Conservation (phyloP, 306 rosid genomes). For the Notholithocarpus densiflorus region DNA sequence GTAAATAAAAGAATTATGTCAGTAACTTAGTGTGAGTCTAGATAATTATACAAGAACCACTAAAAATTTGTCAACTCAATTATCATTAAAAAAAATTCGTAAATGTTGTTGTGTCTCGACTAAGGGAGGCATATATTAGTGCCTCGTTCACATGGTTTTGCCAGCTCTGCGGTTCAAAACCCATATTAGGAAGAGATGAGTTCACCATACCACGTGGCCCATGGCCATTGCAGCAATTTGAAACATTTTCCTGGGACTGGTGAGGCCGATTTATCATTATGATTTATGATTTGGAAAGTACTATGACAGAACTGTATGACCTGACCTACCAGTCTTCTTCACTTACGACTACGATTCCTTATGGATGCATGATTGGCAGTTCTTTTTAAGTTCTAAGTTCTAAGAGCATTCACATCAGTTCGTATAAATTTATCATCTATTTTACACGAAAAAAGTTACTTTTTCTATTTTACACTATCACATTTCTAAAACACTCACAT, state of each 20-base stretch:
- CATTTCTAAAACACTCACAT: no score
- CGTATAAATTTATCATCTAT: no score
- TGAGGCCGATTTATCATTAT: background rate
- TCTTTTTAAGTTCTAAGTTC: background rate
- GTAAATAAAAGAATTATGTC: no score
- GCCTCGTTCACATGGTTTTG: background rate
- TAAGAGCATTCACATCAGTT: no score
- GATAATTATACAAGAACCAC: no score
- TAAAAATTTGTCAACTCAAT: no score
- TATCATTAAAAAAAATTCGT: no score
- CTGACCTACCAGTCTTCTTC: slow-evolving; percentile 1
- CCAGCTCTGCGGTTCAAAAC: background rate
- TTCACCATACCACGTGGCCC: background rate
- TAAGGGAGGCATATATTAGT: background rate
- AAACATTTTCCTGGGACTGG: background rate
- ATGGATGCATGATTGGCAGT: background rate
- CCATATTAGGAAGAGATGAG: background rate
- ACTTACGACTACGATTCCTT: background rate
- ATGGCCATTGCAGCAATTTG: background rate
- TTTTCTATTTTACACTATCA: no score
- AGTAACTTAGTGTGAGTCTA: no score
- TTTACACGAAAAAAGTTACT: no score
- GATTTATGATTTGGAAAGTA: background rate
- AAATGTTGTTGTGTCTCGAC: no score
- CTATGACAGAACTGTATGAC: no score